Evolutionary conservation across 2,329 filamentous ascomycete genomes (phyloP).

Genomic region (Penicillium sp.): DNA sequence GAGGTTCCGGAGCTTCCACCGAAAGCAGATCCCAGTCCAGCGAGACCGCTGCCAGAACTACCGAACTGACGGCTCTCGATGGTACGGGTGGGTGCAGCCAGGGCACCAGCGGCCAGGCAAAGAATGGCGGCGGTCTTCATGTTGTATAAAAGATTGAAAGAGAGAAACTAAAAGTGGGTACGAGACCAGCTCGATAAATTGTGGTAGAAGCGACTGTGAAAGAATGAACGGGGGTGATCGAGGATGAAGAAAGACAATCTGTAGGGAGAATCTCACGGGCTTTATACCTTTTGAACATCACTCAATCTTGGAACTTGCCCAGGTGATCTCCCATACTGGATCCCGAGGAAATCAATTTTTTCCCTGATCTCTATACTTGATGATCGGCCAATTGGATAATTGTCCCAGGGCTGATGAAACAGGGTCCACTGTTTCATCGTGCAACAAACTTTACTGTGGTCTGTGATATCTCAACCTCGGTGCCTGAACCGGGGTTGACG

Average conservation of each 20-base stretch:
- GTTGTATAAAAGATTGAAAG: background rate
- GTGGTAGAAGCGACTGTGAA: background rate
- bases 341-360: background rate
- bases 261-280: background rate
- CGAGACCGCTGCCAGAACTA: conserved; percentile 11
- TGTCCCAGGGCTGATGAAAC: background rate
- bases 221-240: background rate
- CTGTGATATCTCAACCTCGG: background rate
- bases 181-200: conserved; percentile 20
- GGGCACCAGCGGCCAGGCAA: conserved; percentile 20
- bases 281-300: background rate
- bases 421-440: background rate
- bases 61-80: conserved; percentile 23
- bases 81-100: conserved; percentile 26
- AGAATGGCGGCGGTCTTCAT: conserved; percentile 27
- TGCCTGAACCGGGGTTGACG: background rate
- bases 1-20: background rate
- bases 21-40: conserved; percentile 1
- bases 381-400: background rate
- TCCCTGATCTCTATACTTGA: background rate
- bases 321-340: no score
- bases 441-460: background rate
- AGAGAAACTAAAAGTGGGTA: background rate
- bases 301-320: background rate
- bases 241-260: background rate